Conservation (phyloP, 2,329 filamentous ascomycete species). For the Pyrenochaeta sp. region DNA sequence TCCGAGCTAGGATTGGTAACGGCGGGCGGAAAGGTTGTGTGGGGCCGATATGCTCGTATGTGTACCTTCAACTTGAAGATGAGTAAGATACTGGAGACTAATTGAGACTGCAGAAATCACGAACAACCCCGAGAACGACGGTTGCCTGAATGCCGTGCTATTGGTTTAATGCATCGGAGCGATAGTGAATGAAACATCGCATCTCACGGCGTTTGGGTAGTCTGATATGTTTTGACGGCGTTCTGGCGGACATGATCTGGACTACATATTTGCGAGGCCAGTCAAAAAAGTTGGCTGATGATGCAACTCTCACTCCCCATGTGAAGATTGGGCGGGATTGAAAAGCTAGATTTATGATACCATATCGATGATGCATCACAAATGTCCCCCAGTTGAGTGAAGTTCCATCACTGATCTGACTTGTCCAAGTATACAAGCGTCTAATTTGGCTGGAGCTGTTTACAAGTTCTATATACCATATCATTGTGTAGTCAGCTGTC, state of each 20-base stretch:
- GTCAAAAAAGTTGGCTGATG: conserved; percentile 7
- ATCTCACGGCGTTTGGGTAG: background rate
- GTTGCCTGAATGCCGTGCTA: conserved; percentile 49
- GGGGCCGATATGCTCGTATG: conserved; percentile 46
- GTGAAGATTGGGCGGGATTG: background rate
- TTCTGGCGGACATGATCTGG: conserved; percentile 1
- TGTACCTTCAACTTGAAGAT: background rate
- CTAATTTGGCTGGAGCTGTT: too few relatives aligned
- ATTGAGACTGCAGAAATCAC: conserved; percentile 30
- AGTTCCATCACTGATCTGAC: background rate
- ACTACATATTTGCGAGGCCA: conserved; percentile 5
- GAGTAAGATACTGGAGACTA: background rate
- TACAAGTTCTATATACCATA: too few relatives aligned
- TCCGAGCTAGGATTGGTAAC: conserved; percentile 91
- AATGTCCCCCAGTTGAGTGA: background rate
- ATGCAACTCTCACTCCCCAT: conserved; percentile 5
- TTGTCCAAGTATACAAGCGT: too few relatives aligned
- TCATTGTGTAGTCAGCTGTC: too few relatives aligned
- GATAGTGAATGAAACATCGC: background rate
- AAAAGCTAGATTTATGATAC: conserved; percentile 5
- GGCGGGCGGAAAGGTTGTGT: conserved; percentile 77
- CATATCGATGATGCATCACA: background rate
- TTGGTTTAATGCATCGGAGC: conserved; percentile 31
- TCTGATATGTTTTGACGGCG: background rate
- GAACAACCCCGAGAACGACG: conserved; percentile 51